Evolutionary conservation across 2,329 filamentous ascomycete genomes (phyloP), one percentile per base, ranked within the genome.

Genomic region (Volutella citrinella): DNA sequence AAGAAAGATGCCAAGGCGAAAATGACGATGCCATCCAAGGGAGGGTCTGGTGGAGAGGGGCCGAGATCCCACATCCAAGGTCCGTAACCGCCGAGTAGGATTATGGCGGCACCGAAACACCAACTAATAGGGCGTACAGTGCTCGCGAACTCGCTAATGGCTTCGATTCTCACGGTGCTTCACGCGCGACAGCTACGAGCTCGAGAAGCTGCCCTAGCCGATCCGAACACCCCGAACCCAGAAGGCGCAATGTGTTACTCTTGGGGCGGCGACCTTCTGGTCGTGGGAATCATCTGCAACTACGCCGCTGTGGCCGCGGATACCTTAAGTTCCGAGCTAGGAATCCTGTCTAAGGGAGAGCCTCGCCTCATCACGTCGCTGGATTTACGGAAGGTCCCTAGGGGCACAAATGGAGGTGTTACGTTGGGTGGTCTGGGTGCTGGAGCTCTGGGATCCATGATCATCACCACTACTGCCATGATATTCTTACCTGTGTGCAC

Each of bases 321-420:
- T 60, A 98, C 93, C 0, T 93, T 96, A 59, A 90, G 86, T 37
- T 95, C 89, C 10, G 93, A 98, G 66, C 80, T 98, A 14, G 93
- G 93, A 11, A 98, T 98, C 36, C 72, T 98, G 10, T 84, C 90
- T 7, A 78, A 73, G 39, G 74, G 74, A 16, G 68, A 78, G 27
- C 93, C 93, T 8, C 80, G 90, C 21, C 77, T 98, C 22, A 91
- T 98, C 56, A 96, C 88, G 5, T 90, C 86, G 11, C 79, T 75
- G 12, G 80, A 66, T 5, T 73, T 93, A 53, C 82, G 85, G 39
- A 75, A 78, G 45, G 93, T 97, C 0, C 90, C 93, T 1, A 83
- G 78, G 2, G 93, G 93, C 30, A 97, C 93, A 25, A 98, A 98
- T 56, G 93, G 93, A 19, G 93, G 91, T 12, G 87, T 98, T 8